These are phyloP conservation scores for Torrubiellomyces zombiae DNA, from an alignment of 2,329 filamentous ascomycete genomes.

Conservation along the genomic window DNA sequence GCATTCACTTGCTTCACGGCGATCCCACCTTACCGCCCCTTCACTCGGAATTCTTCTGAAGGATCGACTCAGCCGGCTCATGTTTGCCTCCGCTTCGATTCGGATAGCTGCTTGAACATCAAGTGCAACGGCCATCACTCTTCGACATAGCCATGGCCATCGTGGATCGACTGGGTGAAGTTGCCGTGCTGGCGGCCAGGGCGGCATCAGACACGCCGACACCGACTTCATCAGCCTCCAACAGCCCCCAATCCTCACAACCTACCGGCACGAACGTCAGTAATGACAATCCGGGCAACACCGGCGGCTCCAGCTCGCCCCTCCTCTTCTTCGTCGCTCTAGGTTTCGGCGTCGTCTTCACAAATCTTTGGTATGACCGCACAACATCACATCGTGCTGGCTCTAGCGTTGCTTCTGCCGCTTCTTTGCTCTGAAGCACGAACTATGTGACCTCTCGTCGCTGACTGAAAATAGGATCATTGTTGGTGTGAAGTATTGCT, in stretches of 20 bases:
- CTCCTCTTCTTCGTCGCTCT: constrained; percentile 76
- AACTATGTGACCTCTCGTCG: not conserved
- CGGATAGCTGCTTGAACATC: no score
- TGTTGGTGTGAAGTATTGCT: constrained; percentile 98
- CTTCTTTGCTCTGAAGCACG: not conserved
- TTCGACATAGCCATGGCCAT: constrained; percentile 19
- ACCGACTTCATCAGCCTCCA: constrained; percentile 4
- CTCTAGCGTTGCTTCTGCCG: constrained; percentile 1
- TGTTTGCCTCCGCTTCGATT: no score
- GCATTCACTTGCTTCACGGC: no score
- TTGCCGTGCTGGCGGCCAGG: constrained; percentile 19
- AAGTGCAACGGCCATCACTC: no score
- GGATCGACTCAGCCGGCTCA: no score
- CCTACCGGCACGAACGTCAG: constrained; percentile 5
- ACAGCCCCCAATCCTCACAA: constrained; percentile 5
- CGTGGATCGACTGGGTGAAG: constrained; percentile 19
- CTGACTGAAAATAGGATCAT: constrained; percentile 59
- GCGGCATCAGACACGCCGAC: constrained; percentile 10
- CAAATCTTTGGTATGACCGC: constrained; percentile 91
- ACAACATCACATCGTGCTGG: no score
- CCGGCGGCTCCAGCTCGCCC: constrained; percentile 22
- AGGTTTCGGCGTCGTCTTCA: constrained; percentile 96
- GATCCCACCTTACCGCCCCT: no score
- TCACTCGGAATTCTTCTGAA: no score
- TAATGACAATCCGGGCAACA: constrained; percentile 7